Base-by-base conservation (phyloP, 2,329 filamentous ascomycete genomes). In the Aspergillus sp. region DNA sequence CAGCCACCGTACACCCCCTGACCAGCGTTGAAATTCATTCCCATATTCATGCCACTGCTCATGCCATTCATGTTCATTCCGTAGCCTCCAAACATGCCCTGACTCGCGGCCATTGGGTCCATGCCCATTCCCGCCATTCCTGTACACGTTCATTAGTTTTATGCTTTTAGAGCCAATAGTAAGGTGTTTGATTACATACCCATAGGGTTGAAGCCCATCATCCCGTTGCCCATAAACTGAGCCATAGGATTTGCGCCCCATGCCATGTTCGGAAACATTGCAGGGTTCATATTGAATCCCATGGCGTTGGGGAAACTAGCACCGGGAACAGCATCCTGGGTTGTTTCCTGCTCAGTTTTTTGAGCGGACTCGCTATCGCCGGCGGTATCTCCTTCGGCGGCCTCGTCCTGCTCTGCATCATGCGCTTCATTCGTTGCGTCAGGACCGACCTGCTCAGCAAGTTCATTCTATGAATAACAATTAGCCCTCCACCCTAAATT, bases 51-150 rank as follows among this genome's bases (percentile, higher is more conserved):
- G 81, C 87, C 84, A 82, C 84, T 68, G 66, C 68, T 88, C 87
- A 90, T 90, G 77, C 89, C 90, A 82, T 93, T 90, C 90, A 96
- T 95, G 76, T 84, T 84, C 89, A 93, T 91, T 66, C 76, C 77
- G 69, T 77, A 79, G 57, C 75, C 77, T 64, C 77, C 75, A 75
- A 77, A 78, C 75, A 79, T 80, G 66, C 77, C 77, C 68, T 78
- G 76, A 74, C 73, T 77, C 68, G 75, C 73, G 68, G 72, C 70
- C 77, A 79, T 79, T 62, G 75, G 76, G 79, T 93, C 89, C 90
- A 96, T 93, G 73, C 82, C 82, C 88, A 93, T 91, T 70, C 86
- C 86, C 65, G 88, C 80, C 89, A 95, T 93, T 71, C 86, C 90
- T 90, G 64, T 1, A 23, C 63, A 58, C 39, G 40, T 63, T 48